phyloP scores from a whole-genome alignment of 192 early-diverging fungal species.

The Rhizoclosmatium sp. region DNA sequence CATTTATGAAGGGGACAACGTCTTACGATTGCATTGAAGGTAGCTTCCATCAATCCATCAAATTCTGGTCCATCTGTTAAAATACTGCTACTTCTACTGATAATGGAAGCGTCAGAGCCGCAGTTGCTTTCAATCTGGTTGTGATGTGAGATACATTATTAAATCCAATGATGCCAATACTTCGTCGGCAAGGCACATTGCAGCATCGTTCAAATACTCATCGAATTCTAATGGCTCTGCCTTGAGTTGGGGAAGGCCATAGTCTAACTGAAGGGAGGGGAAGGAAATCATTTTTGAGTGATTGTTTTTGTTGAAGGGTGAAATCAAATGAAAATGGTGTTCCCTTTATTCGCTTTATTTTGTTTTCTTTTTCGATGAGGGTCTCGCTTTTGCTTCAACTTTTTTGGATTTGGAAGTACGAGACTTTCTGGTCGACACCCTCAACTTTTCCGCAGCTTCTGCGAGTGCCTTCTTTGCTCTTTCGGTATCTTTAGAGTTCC shows the following conservation, averaged over 20 bases:
- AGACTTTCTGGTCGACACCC: not conserved
- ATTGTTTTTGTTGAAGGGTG: not conserved
- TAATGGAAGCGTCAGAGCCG: not conserved
- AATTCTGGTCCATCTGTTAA: not conserved
- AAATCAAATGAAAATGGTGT: not conserved
- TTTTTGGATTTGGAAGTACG: not conserved
- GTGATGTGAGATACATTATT: too few relatives aligned
- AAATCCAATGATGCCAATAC: not conserved
- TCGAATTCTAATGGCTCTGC: not conserved
- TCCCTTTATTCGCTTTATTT: not conserved
- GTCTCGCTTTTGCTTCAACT: not conserved
- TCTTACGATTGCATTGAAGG: not conserved
- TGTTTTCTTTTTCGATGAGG: not conserved
- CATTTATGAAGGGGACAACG: not conserved
- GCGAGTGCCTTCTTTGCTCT: not conserved
- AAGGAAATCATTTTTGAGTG: not conserved
- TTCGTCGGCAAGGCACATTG: not conserved
- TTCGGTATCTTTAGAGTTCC: slow-evolving; percentile 10
- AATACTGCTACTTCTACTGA: not conserved
- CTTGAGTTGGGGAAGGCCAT: not conserved
- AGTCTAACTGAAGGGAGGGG: not conserved
- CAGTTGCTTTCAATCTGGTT: not conserved
- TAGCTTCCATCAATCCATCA: not conserved
- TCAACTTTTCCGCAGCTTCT: not conserved
- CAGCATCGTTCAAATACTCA: not conserved